Evolutionary conservation across 108 stramenopile genomes (phyloP), one percentile per base, ranked within the genome.

Genomic region (Cyclotella choctawhatcheeana): DNA sequence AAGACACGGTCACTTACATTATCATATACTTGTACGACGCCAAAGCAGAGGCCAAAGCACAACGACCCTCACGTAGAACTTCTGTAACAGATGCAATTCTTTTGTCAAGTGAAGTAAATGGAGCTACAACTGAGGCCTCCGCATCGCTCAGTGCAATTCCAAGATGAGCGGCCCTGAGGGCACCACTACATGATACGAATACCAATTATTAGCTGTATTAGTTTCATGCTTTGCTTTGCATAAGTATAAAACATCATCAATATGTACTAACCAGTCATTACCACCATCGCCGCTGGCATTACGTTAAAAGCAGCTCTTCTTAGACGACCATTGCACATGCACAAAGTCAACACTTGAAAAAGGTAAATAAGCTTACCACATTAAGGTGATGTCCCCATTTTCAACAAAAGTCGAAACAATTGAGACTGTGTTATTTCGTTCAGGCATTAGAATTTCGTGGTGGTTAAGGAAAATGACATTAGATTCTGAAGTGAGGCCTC

Each of bases 41-140:
- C 10, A 89, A 65, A 1, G 88, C 86, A 14, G 86, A 84, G 24
- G 88, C 77, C 58, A 89, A 69, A 20, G 86, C 82, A 65, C 87
- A 88, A 12, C 86, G 67, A 37, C 89, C 89, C 65, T 91, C 89
- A 47, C 54, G 71, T 47, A 91, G 54, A 18, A 91, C 84, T 51
- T 86, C 84, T 12, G 81, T 48, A 17, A 91, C 90, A 43, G 85
- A 86, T 16, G 72, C 63, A 31, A 88, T 86, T 6, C 50, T 62
- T 44, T 87, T 86, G 59, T 86, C 86, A 43, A 86, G 66, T n/a
- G 85, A 85, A 14, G 90, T 91, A 53, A 91, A 91, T 20, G 87
- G 85, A 21, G 87, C 66, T 30, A 88, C 87, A 44, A 88, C 73
- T 61, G 78, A 81, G 8, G 90, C 90, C 44, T 91, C 90, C 0